phyloP scores from a whole-genome alignment of 495 filamentous ascomycete species.

The Amorphotheca resinae region DNA sequence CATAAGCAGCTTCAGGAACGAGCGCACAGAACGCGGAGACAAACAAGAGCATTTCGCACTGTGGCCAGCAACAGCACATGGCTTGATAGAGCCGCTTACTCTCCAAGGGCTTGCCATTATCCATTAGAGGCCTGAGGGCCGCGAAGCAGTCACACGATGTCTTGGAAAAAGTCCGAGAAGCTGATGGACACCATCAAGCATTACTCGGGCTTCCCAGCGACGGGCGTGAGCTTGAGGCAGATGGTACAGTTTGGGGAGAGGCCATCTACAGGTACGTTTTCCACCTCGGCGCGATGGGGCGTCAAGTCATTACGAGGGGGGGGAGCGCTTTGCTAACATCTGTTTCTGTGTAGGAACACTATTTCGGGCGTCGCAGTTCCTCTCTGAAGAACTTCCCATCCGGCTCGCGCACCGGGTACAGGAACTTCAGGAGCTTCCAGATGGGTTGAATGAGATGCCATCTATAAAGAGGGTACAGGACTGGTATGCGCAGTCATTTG shows the following conservation, averaged over 20 bases:
- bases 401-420: slow-evolving; percentile 91
- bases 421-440: slow-evolving; percentile 83
- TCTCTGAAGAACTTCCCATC: slow-evolving; percentile 95
- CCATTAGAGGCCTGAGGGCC: slow-evolving; percentile 24
- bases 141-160: slow-evolving; percentile 40
- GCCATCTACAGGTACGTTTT: slow-evolving; percentile 63
- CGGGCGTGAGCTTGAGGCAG: slow-evolving; percentile 89
- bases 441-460: slow-evolving; percentile 96
- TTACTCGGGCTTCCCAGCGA: slow-evolving; percentile 94
- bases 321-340: slow-evolving; percentile 9
- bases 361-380: slow-evolving; percentile 94
- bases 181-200: slow-evolving; percentile 98
- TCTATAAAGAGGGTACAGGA: slow-evolving; percentile 90
- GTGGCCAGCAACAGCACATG: no score
- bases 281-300: not conserved
- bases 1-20: not conserved
- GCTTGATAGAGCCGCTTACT: no score
- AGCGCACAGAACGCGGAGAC: not conserved
- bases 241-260: slow-evolving; percentile 98
- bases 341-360: slow-evolving; percentile 57
- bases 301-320: not conserved
- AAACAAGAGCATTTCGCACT: no score
- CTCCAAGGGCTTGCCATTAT: not conserved
- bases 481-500: slow-evolving; percentile 99
- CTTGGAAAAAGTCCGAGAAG: slow-evolving; percentile 78